A percentile compares a stretch with the other conserved stretches of the same genome.
phyloP scores from a whole-genome alignment of 306 rosid species.

The Vigna nakashimae region DNA sequence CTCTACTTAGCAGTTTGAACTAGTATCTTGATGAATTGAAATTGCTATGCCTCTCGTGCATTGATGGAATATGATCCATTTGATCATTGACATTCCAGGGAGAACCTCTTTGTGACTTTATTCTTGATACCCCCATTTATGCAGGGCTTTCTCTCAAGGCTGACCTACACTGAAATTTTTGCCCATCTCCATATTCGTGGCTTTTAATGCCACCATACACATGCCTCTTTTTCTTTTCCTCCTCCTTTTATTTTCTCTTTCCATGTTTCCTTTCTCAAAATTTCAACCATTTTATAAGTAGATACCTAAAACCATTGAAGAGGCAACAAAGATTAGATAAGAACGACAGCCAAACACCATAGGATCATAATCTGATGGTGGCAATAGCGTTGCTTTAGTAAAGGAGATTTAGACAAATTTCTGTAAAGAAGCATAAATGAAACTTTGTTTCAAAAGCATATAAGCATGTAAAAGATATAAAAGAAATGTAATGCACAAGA shows the following conservation, averaged over 20 bases:
- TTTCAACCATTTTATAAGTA: conserved; percentile 54
- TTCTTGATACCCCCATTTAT: conserved; percentile 54
- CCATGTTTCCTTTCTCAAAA: conserved; percentile 51
- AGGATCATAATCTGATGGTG: conserved; percentile 56
- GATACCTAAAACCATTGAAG: conserved; percentile 54
- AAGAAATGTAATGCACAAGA: conserved; percentile 57
- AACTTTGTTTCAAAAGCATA: conserved; percentile 65
- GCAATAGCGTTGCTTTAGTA: conserved; percentile 51
- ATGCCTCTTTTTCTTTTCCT: conserved; percentile 57
- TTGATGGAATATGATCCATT: conserved; percentile 51
- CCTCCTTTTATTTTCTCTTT: conserved; percentile 53
- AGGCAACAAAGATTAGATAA: conserved; percentile 45
- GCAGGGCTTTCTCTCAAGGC: conserved; percentile 58
- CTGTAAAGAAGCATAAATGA: conserved; percentile 56
- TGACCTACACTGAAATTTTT: conserved; percentile 53
- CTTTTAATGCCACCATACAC: conserved; percentile 56
- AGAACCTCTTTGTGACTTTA: conserved; percentile 56
- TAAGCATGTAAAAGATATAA: conserved; percentile 55
- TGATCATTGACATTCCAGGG: conserved; percentile 58
- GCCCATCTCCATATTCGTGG: conserved; percentile 51
- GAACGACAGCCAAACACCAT: conserved; percentile 38
- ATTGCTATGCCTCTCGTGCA: conserved; percentile 8
- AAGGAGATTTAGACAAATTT: conserved; percentile 59
- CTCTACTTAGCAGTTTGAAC: conserved; percentile 2
- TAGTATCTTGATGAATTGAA: conserved; percentile 22